phyloP scores from a whole-genome alignment of 2,329 filamentous ascomycete genomes.

The Apiospora kogelbergensis region DNA sequence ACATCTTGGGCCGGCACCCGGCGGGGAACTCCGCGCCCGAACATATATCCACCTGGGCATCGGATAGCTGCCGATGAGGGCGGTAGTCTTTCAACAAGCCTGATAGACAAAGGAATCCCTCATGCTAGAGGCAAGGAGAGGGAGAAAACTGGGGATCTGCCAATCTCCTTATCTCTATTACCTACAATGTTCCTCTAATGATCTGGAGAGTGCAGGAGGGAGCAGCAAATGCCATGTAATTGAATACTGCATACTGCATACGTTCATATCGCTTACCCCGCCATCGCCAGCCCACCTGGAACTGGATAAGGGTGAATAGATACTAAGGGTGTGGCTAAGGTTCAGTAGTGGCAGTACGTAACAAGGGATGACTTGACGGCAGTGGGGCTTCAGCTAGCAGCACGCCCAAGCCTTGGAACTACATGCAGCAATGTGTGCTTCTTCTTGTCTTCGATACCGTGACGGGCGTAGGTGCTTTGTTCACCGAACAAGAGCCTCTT shows the following conservation, averaged over 20 bases:
- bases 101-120: not conserved
- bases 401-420: not conserved
- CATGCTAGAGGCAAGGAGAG: not conserved
- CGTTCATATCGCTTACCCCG: not conserved
- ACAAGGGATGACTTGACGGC: not conserved
- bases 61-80: slow-evolving; percentile 8
- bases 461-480: not conserved
- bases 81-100: not conserved
- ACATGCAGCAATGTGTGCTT: not conserved
- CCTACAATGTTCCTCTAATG: slow-evolving; percentile 1
- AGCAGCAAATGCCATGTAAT: not conserved
- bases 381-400: slow-evolving; percentile 2
- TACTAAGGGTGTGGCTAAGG: not conserved
- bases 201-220: not conserved
- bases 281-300: not conserved
- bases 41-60: not conserved
- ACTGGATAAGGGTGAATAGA: not conserved
- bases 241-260: not conserved
- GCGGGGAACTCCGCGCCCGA: slow-evolving; percentile 9
- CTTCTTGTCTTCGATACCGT: not conserved
- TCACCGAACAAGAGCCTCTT: not conserved
- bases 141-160: not conserved
- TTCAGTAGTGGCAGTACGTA: not conserved
- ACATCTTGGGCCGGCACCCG: not conserved
- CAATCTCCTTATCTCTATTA: not conserved